Conservation (phyloP, 306 rosid species). For the Cyamopsis tetragonoloba region DNA sequence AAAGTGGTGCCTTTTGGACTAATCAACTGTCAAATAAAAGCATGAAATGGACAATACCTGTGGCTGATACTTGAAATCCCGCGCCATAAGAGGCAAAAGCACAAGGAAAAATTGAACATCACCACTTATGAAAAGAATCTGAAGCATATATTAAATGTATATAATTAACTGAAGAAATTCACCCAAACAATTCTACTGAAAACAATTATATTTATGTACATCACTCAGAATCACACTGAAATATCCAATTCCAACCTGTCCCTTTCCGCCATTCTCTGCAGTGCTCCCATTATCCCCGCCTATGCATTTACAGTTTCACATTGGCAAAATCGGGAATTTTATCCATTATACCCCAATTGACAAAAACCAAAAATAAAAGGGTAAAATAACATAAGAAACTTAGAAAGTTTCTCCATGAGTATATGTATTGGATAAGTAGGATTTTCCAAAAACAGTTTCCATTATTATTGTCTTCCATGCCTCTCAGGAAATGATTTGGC, state of each 20-base stretch:
- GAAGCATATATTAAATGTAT: conserved; percentile 33
- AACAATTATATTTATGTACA: conserved; percentile 37
- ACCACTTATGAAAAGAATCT: conserved; percentile 27
- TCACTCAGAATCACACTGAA: conserved; percentile 35
- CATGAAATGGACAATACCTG: background rate
- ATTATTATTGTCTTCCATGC: conserved; percentile 35
- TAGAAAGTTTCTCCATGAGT: conserved; percentile 26
- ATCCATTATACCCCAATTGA: conserved; percentile 40
- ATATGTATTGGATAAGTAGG: conserved; percentile 30
- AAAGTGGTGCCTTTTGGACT: background rate
- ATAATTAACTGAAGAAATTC: conserved; percentile 39
- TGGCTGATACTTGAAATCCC: background rate
- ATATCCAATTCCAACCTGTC: conserved; percentile 9
- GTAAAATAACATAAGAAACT: conserved; percentile 30
- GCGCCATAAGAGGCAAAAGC: background rate
- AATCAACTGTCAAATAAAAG: background rate
- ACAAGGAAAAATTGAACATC: background rate
- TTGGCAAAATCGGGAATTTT: conserved; percentile 45
- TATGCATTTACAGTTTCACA: conserved; percentile 44
- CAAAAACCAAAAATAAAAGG: conserved; percentile 24
- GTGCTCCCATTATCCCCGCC: conserved; percentile 32
- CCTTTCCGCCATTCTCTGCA: conserved; percentile 37
- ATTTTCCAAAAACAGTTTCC: conserved; percentile 8
- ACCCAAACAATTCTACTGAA: conserved; percentile 32
- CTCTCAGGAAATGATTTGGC: conserved; percentile 64